Base-by-base conservation (phyloP, 768 basidiomycete species). In the Coprinellus aureogranulatus region DNA sequence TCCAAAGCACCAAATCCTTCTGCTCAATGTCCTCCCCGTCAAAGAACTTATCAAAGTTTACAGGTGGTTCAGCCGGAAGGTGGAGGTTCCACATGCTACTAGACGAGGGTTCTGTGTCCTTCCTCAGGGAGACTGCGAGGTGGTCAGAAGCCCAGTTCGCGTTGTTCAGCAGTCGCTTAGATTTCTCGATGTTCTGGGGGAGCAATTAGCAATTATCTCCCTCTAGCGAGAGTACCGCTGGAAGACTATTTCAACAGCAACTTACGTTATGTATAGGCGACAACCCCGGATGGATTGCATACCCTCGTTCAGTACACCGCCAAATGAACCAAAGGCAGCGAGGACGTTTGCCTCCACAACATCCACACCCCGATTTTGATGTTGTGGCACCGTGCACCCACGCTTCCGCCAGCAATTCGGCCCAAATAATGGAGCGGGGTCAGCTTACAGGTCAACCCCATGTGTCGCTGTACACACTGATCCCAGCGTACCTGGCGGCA, bases 121-220 rank as follows among this genome's bases (percentile, higher is more conserved):
- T 85, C 34, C 81, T 75, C 53, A 67, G 70, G 18, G 83, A 80
- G 12, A 87, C 78, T 1, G 83, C 82, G 4, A 86, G 68, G 64
- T 84, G 83, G 65, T 87, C 83, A 31, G 82, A 78, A 2, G 85
- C 86, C 82, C 85, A 88, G 62, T 87, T 83, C 3, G 80, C 84
- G 53, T 87, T 87, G 31, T 84, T 78, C 48, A 81, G 67, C 8
- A 84, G 72, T 1, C 85, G 77, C 68, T 86, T 86, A 31, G 80
- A 83, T 4, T 85, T 79, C 0, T 85, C 75, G 50, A 83, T 79
- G 3, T 81, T 81, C 84, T 84, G n/a, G n/a, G n/a, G n/a, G n/a
- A n/a, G n/a, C n/a, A n/a, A n/a, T n/a, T n/a, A n/a, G n/a, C n/a
- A n/a, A n/a, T n/a, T n/a, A n/a, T n/a, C n/a, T n/a, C n/a, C n/a